These are phyloP conservation scores for Tympanopsis confertula DNA, from an alignment of 2,329 filamentous ascomycete genomes.

Conservation along the genomic window DNA sequence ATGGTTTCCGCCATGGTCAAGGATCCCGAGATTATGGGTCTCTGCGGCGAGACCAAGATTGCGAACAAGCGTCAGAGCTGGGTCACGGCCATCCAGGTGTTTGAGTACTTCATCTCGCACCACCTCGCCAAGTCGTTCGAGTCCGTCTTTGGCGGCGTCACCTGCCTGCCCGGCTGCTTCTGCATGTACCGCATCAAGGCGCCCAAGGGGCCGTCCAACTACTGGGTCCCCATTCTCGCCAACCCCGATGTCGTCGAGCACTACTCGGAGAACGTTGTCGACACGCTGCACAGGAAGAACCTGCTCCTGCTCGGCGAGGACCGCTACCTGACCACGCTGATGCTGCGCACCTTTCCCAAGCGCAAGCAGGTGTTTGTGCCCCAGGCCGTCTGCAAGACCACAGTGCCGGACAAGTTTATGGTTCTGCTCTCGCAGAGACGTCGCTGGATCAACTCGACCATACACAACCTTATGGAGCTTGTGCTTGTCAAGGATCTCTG, in stretches of 20 bases:
- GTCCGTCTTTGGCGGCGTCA: conserved; percentile 96
- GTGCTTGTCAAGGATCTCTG: conserved; percentile 91
- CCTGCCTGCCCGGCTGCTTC: conserved; percentile 95
- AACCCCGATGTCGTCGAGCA: conserved; percentile 98
- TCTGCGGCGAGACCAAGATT: conserved; percentile 98
- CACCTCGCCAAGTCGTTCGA: conserved; percentile 96
- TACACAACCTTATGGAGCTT: conserved; percentile 97
- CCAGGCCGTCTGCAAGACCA: conserved; percentile 97
- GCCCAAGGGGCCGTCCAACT: conserved; percentile 95
- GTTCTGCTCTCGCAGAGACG: conserved; percentile 88
- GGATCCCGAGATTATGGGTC: conserved; percentile 96
- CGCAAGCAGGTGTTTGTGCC: conserved; percentile 97
- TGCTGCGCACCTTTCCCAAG: conserved; percentile 98
- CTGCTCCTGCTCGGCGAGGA: conserved; percentile 83
- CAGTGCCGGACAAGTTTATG: conserved; percentile 83
- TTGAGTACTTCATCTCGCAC: conserved; percentile 99
- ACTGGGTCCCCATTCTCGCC: conserved; percentile 96
- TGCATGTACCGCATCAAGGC: conserved; percentile 99
- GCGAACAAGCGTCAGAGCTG: conserved; percentile 92
- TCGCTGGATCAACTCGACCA: conserved; percentile 98
- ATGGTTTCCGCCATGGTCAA: conserved; percentile 99
- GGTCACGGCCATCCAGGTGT: conserved; percentile 97
- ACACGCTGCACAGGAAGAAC: conserved; percentile 97
- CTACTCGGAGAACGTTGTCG: conserved; percentile 97
- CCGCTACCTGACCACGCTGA: conserved; percentile 88